Evolutionary conservation across 805 yeast species (phyloP).

Genomic region (Wickerhamiella hasegawae): DNA sequence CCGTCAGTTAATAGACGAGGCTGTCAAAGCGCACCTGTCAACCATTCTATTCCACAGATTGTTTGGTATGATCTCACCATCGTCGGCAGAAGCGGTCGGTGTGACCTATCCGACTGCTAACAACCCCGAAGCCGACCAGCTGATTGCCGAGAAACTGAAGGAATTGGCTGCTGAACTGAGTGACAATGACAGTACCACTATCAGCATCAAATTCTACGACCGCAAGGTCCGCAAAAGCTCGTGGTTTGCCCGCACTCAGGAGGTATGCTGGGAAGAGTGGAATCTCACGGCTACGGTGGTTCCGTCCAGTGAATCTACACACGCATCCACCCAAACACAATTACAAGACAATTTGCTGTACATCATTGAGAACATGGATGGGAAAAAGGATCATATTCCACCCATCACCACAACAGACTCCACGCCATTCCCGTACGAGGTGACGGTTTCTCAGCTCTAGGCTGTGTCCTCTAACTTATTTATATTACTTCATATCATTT

Average conservation of each 20-base stretch:
- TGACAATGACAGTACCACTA: slow-evolving; percentile 8
- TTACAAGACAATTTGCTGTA: slow-evolving; percentile 28
- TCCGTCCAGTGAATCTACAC: slow-evolving; percentile 17
- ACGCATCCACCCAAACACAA: slow-evolving; percentile 18
- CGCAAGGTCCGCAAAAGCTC: slow-evolving; percentile 29
- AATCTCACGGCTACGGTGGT: slow-evolving; percentile 33
- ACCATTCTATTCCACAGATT: slow-evolving; percentile 53
- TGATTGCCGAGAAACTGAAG: slow-evolving; percentile 9
- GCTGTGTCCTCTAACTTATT: background rate
- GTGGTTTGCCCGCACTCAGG: slow-evolving; percentile 39
- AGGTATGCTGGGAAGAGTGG: slow-evolving; percentile 61
- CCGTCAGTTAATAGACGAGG: slow-evolving; percentile 37
- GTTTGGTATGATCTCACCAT: slow-evolving; percentile 48
- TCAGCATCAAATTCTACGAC: slow-evolving; percentile 19
- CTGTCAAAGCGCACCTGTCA: slow-evolving; percentile 43
- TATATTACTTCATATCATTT: background rate
- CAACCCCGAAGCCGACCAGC: slow-evolving; percentile 9
- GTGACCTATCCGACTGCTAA: slow-evolving; percentile 29
- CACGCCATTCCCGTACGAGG: slow-evolving; percentile 45
- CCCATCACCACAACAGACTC: slow-evolving; percentile 51
- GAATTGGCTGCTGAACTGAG: slow-evolving; percentile 7
- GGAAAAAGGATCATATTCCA: slow-evolving; percentile 52
- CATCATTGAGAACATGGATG: slow-evolving; percentile 38
- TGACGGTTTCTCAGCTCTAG: slow-evolving; percentile 23
- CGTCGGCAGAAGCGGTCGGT: slow-evolving; percentile 37